Evolutionary conservation across 2,329 filamentous ascomycete genomes (phyloP).

Genomic region (Rhinocladiella similis): DNA sequence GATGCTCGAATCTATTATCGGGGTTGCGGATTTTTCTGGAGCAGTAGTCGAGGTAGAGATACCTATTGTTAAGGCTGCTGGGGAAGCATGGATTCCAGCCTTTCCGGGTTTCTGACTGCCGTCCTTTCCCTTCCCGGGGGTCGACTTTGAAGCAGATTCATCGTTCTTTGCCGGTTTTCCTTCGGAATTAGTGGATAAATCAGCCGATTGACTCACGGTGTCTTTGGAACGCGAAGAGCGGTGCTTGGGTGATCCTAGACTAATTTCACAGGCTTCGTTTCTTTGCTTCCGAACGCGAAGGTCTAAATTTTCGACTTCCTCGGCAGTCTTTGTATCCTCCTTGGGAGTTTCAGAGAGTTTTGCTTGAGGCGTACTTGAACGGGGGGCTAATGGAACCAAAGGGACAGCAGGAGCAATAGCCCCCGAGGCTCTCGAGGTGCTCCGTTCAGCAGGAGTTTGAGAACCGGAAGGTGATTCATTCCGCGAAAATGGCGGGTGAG

Average conservation of each 20-base stretch:
- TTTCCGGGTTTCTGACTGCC: conserved; percentile 13
- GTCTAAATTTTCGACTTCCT: conserved; percentile 2
- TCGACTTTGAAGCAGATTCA: not conserved
- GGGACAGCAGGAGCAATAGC: conserved; percentile 36
- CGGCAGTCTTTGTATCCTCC: conserved; percentile 4
- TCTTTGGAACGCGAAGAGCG: conserved; percentile 7
- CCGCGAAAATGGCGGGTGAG: conserved; percentile 42
- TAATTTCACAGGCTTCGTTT: conserved; percentile 37
- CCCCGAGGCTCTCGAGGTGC: conserved; percentile 32
- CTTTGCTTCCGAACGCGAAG: conserved; percentile 2
- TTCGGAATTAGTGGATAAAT: not conserved
- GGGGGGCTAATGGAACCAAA: conserved; percentile 30
- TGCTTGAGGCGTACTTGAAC: conserved; percentile 29
- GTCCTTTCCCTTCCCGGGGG: conserved; percentile 19
- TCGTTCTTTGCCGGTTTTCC: conserved; percentile 4
- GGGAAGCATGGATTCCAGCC: conserved; percentile 13
- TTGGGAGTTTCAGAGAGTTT: conserved; percentile 20
- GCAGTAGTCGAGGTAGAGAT: not conserved
- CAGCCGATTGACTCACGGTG: conserved; percentile 1
- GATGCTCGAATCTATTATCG: conserved; percentile 12
- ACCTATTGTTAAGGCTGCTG: not conserved
- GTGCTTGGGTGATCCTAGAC: conserved; percentile 43
- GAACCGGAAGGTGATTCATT: conserved; percentile 21
- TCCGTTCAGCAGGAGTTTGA: conserved; percentile 50
- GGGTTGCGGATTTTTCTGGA: conserved; percentile 14